Percentiles rank a stretch among this genome's conserved stretches.
phyloP scores from a whole-genome alignment of 805 yeast genomes.

The Phaffomyces opuntiae region DNA sequence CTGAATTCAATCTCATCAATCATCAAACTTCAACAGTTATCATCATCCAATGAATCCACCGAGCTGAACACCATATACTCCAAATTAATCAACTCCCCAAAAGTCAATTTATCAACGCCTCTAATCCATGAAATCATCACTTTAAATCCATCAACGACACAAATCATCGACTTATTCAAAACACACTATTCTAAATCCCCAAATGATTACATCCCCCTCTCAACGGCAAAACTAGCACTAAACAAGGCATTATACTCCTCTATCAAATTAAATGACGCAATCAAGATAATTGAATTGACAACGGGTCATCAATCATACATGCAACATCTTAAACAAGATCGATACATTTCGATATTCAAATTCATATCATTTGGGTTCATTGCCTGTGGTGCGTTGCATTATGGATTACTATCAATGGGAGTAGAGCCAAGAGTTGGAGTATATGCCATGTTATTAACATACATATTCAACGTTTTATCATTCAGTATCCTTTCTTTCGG shows the following conservation, averaged over 20 bases:
- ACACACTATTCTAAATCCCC: constrained; percentile 6
- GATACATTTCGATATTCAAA: constrained; percentile 28
- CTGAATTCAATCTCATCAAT: constrained; percentile 1
- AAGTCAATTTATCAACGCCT: too few species aligned
- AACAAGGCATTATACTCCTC: constrained; percentile 49
- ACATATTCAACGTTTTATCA: constrained; percentile 40
- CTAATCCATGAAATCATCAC: too few species aligned
- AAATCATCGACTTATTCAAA: constrained; percentile 2
- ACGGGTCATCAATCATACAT: constrained; percentile 50
- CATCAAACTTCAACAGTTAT: neutral
- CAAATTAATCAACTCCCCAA: too few species aligned
- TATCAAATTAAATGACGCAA: constrained; percentile 50
- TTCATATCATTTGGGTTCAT: constrained; percentile 29
- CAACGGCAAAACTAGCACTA: constrained; percentile 54
- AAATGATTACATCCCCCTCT: constrained; percentile 27
- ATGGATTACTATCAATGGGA: constrained; percentile 28
- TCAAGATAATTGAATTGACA: constrained; percentile 52
- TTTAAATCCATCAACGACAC: too few species aligned
- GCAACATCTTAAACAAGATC: constrained; percentile 25
- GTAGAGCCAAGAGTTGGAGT: constrained; percentile 24
- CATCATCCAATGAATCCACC: neutral
- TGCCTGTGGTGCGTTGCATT: constrained; percentile 38
- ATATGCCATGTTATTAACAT: constrained; percentile 42
- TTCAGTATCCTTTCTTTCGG: constrained; percentile 42
- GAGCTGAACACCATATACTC: neutral